phyloP scores from a whole-genome alignment of 305 asterid genomes.

The Rubia balearica region DNA sequence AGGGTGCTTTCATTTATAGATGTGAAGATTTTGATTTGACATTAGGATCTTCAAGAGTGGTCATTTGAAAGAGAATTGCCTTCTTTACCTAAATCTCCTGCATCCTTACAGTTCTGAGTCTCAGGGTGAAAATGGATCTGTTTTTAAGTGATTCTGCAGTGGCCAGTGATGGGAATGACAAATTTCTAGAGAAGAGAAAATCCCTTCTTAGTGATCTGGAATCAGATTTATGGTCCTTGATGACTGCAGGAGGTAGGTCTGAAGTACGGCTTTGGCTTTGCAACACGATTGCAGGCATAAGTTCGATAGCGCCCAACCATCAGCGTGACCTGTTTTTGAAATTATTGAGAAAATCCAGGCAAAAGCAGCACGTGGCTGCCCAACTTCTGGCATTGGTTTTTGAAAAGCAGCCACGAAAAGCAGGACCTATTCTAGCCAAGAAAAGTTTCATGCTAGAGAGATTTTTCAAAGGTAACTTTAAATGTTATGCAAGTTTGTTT shows the following conservation, averaged over 20 bases:
- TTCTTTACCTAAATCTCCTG: neutral
- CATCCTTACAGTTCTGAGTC: neutral
- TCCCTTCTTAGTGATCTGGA: constrained; percentile 61
- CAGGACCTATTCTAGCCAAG: constrained; percentile 72
- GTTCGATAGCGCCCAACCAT: constrained; percentile 43
- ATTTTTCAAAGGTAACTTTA: constrained; percentile 57
- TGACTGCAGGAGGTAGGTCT: constrained; percentile 64
- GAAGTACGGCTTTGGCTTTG: constrained; percentile 97
- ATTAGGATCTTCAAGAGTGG: neutral
- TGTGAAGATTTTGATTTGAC: neutral
- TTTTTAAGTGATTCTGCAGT: constrained; percentile 13
- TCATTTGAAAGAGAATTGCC: neutral
- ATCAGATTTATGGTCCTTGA: constrained; percentile 49
- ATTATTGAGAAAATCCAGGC: constrained; percentile 51
- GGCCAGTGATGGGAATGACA: constrained; percentile 12
- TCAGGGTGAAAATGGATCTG: constrained; percentile 13
- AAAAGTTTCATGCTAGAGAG: constrained; percentile 64
- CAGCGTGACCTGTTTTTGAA: constrained; percentile 61
- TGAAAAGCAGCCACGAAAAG: constrained; percentile 59
- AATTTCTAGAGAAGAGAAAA: constrained; percentile 22
- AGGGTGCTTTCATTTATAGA: neutral
- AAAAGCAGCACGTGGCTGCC: constrained; percentile 47
- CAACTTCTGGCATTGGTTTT: constrained; percentile 75
- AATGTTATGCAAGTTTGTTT: constrained; percentile 1
- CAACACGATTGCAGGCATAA: constrained; percentile 53